phyloP scores from a whole-genome alignment of 768 basidiomycete genomes.

The Boletales sp. region DNA sequence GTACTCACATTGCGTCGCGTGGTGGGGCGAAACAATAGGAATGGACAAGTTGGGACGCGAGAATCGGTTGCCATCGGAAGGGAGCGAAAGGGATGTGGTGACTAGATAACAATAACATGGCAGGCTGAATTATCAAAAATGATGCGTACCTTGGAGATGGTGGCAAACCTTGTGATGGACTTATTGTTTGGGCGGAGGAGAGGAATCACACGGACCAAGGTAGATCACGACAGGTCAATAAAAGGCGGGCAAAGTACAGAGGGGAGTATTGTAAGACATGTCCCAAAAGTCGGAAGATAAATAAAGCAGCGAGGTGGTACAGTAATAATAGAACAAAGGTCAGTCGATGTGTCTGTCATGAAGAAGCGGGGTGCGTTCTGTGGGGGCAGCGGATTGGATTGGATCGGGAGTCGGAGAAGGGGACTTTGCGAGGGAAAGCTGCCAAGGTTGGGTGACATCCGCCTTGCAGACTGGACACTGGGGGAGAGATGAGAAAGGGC shows the following conservation, averaged over 20 bases:
- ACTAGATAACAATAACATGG: constrained; percentile 19
- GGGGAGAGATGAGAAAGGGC: constrained; percentile 4
- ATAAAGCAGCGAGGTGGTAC: constrained; percentile 14
- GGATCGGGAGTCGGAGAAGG: constrained; percentile 1
- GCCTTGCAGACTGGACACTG: constrained; percentile 93
- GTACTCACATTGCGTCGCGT: constrained; percentile 11
- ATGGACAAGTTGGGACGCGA: constrained; percentile 15
- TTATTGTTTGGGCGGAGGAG: constrained; percentile 26
- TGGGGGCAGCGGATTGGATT: constrained; percentile 17
- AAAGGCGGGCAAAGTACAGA: constrained; percentile 7
- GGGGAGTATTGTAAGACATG: constrained; percentile 7
- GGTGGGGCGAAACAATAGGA: constrained; percentile 22
- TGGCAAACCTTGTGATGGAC: constrained; percentile 24
- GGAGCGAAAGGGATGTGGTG: constrained; percentile 1
- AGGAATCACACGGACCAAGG: constrained; percentile 5
- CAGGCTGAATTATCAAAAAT: constrained; percentile 9
- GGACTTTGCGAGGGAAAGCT: constrained; percentile 18
- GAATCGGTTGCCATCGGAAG: constrained; percentile 11
- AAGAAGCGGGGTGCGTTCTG: constrained; percentile 35
- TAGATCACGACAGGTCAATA: constrained; percentile 11
- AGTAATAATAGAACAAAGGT: constrained; percentile 18
- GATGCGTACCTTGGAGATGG: constrained; percentile 29
- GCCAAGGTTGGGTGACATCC: constrained; percentile 73
- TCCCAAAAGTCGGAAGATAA: background rate
- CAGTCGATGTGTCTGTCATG: constrained; percentile 14